These are phyloP conservation scores for Avena eriantha DNA, from an alignment of 176 grass and related monocot genomes.

Conservation along the genomic window DNA sequence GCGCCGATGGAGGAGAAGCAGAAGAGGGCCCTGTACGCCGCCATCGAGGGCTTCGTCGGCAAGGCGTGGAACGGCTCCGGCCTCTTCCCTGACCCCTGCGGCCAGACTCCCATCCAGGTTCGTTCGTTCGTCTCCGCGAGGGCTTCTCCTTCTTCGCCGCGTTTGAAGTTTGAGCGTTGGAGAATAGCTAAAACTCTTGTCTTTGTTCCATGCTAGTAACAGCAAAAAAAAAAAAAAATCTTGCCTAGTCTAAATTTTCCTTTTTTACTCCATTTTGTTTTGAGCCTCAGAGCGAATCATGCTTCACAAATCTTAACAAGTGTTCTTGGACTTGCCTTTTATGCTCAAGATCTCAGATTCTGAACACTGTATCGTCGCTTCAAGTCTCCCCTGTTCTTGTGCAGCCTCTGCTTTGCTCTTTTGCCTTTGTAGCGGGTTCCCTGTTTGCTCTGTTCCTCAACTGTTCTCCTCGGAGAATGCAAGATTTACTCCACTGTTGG, in stretches of 20 bases:
- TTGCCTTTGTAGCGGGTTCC: neutral
- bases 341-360: slow-evolving; percentile 2
- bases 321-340: neutral
- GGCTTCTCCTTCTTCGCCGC: neutral
- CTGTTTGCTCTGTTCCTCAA: slow-evolving; percentile 2
- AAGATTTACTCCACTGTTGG: slow-evolving; percentile 35
- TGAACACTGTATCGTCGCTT: neutral
- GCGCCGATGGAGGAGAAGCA: slow-evolving; percentile 78
- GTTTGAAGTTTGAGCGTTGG: neutral
- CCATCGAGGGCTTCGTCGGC: slow-evolving; percentile 84
- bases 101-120: slow-evolving; percentile 98
- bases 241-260: neutral
- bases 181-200: neutral
- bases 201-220: neutral
- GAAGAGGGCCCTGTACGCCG: slow-evolving; percentile 63
- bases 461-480: slow-evolving; percentile 26
- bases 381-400: neutral
- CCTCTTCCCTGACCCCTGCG: slow-evolving; percentile 92
- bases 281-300: neutral
- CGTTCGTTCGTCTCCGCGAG: neutral
- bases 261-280: neutral
- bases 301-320: neutral
- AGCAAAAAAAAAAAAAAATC: too few species aligned
- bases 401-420: neutral
- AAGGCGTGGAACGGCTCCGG: slow-evolving; percentile 79